These are phyloP conservation scores for Alternaria triticimaculans DNA, from an alignment of 2,329 filamentous ascomycete species.

Conservation along the genomic window DNA sequence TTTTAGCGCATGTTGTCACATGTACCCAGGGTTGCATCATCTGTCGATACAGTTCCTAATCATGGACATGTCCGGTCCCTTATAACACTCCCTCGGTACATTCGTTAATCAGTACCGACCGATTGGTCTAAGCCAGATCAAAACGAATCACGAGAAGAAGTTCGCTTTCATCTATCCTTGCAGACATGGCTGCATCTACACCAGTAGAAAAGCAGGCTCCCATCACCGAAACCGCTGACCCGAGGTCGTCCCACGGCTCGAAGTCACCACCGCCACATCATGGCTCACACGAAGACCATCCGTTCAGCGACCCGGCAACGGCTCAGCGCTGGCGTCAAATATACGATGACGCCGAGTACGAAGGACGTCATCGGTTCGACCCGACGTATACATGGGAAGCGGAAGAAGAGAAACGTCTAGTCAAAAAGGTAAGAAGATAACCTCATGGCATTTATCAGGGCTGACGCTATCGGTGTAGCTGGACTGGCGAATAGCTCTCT, in stretches of 20 bases:
- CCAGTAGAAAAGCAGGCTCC: slow-evolving; percentile 24
- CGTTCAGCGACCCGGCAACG: slow-evolving; percentile 31
- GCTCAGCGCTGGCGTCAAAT: slow-evolving; percentile 33
- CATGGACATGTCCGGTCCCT: slow-evolving; percentile 8
- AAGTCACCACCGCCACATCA: slow-evolving; percentile 8
- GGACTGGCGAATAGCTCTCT: slow-evolving; percentile 35
- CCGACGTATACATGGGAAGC: slow-evolving; percentile 55
- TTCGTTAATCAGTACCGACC: slow-evolving; percentile 1
- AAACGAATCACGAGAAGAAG: slow-evolving; percentile 15
- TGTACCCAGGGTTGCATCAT: slow-evolving; percentile 26
- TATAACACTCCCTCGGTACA: slow-evolving; percentile 24
- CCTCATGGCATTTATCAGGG: not conserved
- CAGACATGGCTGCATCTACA: slow-evolving; percentile 18
- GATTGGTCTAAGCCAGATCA: slow-evolving; percentile 11
- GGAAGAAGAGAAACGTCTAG: slow-evolving; percentile 55
- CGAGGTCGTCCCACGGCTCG: slow-evolving; percentile 20
- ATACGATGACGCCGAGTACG: slow-evolving; percentile 42
- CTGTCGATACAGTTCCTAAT: slow-evolving; percentile 4
- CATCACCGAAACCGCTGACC: slow-evolving; percentile 18
- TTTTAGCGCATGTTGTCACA: slow-evolving; percentile 28
- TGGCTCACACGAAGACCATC: slow-evolving; percentile 27
- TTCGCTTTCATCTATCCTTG: not conserved
- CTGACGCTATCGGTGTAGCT: slow-evolving; percentile 21
- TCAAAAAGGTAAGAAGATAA: slow-evolving; percentile 55
- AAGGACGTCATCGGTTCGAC: slow-evolving; percentile 57